These are phyloP conservation scores for Scheffersomyces ergatensis DNA, from an alignment of 805 yeast species.

Conservation along the genomic window DNA sequence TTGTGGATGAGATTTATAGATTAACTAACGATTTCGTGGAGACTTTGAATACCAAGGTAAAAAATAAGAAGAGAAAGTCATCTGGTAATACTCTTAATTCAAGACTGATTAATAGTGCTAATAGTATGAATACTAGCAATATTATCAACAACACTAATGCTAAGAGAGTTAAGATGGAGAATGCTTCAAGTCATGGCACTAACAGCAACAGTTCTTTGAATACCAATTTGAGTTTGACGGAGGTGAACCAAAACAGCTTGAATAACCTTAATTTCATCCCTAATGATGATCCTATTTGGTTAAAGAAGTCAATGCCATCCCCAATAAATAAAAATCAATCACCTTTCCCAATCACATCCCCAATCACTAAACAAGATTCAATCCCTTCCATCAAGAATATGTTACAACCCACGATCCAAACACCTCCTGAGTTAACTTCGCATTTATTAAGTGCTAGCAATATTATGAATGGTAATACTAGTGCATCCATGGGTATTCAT, in stretches of 20 bases:
- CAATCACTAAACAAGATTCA: background rate
- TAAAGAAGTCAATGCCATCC: background rate
- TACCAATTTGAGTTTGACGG: background rate
- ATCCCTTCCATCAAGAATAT: constrained; percentile 8
- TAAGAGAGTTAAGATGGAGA: background rate
- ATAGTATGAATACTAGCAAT: background rate
- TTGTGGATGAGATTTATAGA: constrained; percentile 24
- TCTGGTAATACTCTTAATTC: too few relatives aligned
- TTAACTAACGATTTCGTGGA: constrained; percentile 18
- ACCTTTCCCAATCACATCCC: background rate
- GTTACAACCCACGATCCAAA: constrained; percentile 1
- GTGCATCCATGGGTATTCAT: background rate
- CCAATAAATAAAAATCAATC: background rate
- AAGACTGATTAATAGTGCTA: too few relatives aligned
- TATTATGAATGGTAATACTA: background rate
- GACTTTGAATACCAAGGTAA: constrained; percentile 1
- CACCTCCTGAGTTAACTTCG: background rate
- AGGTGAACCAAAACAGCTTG: background rate
- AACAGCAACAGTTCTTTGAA: background rate
- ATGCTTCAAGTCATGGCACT: background rate
- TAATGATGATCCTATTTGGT: background rate
- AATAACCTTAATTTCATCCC: background rate
- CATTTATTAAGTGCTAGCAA: background rate
- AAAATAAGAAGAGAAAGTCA: constrained; percentile 1
- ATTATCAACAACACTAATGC: background rate